Percentiles rank a stretch among this genome's conserved stretches.
phyloP scores from a whole-genome alignment of 306 rosid species.

The Gynostemma pentaphyllum region DNA sequence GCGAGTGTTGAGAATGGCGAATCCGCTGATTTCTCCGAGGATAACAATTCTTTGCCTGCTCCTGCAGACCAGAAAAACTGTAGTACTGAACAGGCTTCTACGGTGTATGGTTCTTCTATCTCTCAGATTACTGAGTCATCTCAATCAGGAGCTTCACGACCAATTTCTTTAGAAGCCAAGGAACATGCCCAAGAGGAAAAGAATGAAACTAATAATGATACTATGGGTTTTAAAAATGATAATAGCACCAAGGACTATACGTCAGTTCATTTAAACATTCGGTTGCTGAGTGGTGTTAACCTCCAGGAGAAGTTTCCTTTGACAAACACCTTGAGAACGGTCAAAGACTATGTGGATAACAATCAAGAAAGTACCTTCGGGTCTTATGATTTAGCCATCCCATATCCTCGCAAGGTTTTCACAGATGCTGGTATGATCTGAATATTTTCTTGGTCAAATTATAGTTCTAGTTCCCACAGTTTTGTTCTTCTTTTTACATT shows the following conservation, averaged over 20 bases:
- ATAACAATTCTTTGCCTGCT: constrained; percentile 5
- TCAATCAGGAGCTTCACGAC: constrained; percentile 18
- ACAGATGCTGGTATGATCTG: constrained; percentile 27
- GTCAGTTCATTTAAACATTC: constrained; percentile 32
- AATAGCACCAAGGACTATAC: background rate
- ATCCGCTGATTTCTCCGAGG: constrained; percentile 6
- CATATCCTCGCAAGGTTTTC: constrained; percentile 52
- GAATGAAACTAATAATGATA: constrained; percentile 15
- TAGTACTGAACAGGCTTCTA: background rate
- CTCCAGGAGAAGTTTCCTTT: constrained; percentile 35
- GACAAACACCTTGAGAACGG: constrained; percentile 32
- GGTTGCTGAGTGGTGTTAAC: constrained; percentile 30
- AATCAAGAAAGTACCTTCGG: constrained; percentile 22
- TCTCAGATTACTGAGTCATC: constrained; percentile 6
- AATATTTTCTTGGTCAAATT: background rate
- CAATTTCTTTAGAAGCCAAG: constrained; percentile 13
- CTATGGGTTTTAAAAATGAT: constrained; percentile 8
- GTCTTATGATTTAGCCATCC: constrained; percentile 44
- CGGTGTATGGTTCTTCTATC: constrained; percentile 1
- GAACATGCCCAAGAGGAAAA: constrained; percentile 7
- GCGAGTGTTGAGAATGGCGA: constrained; percentile 9
- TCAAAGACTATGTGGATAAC: constrained; percentile 30
- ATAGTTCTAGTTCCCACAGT: background rate
- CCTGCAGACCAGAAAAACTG: background rate
- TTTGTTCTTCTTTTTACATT: background rate